Percentiles rank a stretch among this genome's conserved stretches.
Evolutionary conservation across 2,329 filamentous ascomycete species (phyloP).

Genomic region (Cordyceps fumosorosea): DNA sequence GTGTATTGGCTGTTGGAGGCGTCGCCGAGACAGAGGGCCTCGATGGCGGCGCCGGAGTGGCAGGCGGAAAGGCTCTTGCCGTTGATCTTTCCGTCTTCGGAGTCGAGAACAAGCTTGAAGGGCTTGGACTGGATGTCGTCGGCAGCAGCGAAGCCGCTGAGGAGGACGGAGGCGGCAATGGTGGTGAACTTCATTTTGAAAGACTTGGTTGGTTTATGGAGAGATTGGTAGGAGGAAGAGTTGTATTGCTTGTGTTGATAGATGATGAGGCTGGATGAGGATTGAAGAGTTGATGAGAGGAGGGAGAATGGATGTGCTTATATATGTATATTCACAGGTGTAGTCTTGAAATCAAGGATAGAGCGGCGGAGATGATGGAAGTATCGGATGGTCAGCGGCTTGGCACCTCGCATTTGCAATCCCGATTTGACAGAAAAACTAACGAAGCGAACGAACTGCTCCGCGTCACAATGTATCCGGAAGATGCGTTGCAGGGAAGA

Average conservation of each 20-base stretch:
- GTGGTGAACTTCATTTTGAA: conserved; percentile 11
- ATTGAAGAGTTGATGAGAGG: not conserved
- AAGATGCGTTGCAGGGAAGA: not conserved
- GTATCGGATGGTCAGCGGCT: not conserved
- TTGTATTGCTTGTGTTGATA: not conserved
- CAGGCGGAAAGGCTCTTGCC: conserved; percentile 3
- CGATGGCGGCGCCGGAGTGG: conserved; percentile 12
- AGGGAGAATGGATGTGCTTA: not conserved
- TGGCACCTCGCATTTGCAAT: not conserved
- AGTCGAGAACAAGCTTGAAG: conserved; percentile 12
- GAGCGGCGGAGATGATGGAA: not conserved
- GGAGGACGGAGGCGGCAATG: conserved; percentile 1
- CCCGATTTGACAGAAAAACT: not conserved
- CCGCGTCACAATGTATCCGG: not conserved
- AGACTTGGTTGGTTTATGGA: not conserved
- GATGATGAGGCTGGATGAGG: not conserved
- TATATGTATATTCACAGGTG: not conserved
- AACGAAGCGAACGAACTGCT: not conserved
- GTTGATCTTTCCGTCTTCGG: not conserved
- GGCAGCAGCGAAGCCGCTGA: conserved; percentile 9
- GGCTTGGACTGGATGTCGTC: conserved; percentile 12
- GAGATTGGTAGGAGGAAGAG: not conserved
- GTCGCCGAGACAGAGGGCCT: conserved; percentile 3
- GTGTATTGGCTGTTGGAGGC: not conserved
- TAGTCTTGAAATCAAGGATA: not conserved